These are phyloP conservation scores for Nannizzia gypsea DNA, from an alignment of 2,329 filamentous ascomycete species.

Conservation along the genomic window DNA sequence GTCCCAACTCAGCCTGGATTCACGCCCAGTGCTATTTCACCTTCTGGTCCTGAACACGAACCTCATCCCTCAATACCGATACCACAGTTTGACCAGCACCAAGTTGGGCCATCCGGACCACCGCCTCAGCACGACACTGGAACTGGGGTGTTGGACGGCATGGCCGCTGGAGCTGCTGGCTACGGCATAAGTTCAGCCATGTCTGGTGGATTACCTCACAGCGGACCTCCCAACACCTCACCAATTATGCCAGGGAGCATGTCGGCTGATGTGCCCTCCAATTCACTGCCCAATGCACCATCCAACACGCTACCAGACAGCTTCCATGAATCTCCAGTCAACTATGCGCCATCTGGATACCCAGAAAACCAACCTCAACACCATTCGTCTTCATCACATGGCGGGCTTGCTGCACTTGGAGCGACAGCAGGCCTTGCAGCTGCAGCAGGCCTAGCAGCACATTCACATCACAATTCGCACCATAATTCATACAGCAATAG, in stretches of 20 bases:
- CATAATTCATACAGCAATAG: slow-evolving; percentile 18
- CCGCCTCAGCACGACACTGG: slow-evolving; percentile 34
- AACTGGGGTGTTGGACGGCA: slow-evolving; percentile 41
- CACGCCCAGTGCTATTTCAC: slow-evolving; percentile 34
- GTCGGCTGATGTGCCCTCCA: not conserved
- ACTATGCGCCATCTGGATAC: not conserved
- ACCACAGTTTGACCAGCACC: slow-evolving; percentile 39
- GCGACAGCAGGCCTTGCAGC: slow-evolving; percentile 31
- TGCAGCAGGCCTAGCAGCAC: slow-evolving; percentile 15
- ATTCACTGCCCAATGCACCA: not conserved
- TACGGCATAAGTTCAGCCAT: slow-evolving; percentile 31
- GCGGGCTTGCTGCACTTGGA: slow-evolving; percentile 37
- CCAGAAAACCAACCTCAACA: slow-evolving; percentile 1
- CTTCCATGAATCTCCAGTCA: slow-evolving; percentile 13
- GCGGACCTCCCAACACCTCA: not conserved
- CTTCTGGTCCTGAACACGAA: slow-evolving; percentile 43
- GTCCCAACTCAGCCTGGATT: slow-evolving; percentile 50
- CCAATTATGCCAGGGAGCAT: not conserved
- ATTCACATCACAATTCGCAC: slow-evolving; percentile 29
- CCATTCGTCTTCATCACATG: slow-evolving; percentile 26
- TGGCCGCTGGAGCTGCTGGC: slow-evolving; percentile 22
- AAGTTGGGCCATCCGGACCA: slow-evolving; percentile 15
- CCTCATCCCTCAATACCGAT: slow-evolving; percentile 46
- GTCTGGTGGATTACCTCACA: not conserved
- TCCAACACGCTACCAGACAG: not conserved